phyloP scores from a whole-genome alignment of 2,329 filamentous ascomycete genomes.

The Fusarium clavum region DNA sequence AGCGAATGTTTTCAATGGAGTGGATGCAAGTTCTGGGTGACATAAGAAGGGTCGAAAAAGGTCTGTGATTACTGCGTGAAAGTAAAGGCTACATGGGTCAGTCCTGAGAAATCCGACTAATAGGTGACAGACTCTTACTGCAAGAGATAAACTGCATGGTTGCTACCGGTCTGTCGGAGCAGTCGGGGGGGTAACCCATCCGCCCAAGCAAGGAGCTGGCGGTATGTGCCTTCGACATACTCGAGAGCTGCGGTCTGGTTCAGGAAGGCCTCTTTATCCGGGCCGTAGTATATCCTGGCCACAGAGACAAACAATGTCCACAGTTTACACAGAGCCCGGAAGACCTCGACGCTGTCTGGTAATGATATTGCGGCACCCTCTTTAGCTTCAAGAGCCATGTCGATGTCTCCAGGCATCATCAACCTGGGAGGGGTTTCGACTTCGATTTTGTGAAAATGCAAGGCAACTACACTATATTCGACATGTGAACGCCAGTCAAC shows the following conservation, averaged over 20 bases:
- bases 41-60: neutral
- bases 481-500: neutral
- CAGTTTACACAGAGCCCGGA: neutral
- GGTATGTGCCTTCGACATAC: neutral
- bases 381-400: neutral
- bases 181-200: neutral
- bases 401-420: neutral
- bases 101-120: too few species aligned
- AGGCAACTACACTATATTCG: neutral
- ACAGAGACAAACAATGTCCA: neutral
- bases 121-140: neutral
- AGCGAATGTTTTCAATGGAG: neutral
- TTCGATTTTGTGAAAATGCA: neutral
- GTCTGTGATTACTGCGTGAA: neutral
- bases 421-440: neutral
- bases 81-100: neutral
- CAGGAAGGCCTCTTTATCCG: neutral
- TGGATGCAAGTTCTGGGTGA: accelerated
- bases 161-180: neutral
- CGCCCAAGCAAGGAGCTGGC: neutral
- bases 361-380: accelerated
- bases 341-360: accelerated
- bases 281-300: neutral
- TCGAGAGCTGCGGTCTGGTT: neutral
- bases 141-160: neutral